Evolutionary conservation across 371 early-diverging fungal genomes (phyloP).

Genomic region (Catenaria anguillulae): DNA sequence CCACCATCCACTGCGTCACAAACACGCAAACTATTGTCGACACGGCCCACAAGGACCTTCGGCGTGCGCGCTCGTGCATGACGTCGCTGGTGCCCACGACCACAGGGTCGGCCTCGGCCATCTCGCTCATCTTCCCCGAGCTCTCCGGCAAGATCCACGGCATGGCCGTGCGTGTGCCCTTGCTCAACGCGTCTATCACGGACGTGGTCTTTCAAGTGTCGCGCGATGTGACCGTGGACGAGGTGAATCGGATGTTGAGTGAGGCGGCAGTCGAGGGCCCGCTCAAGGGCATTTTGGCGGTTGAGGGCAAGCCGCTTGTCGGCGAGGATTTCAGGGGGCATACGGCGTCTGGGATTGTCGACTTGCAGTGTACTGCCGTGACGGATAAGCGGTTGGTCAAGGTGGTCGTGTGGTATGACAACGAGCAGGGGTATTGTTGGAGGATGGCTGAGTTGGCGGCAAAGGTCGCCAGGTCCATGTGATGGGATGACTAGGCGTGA

Average conservation of each 20-base stretch:
- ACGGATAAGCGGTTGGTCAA: constrained; percentile 27
- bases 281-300: constrained; percentile 20
- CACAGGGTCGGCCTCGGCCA: constrained; percentile 29
- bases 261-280: constrained; percentile 13
- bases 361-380: constrained; percentile 21
- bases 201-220: constrained; percentile 54
- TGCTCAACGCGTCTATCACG: constrained; percentile 27
- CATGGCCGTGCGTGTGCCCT: constrained; percentile 28
- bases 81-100: constrained; percentile 22
- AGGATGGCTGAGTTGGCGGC: not conserved
- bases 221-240: constrained; percentile 15
- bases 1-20: constrained; percentile 73
- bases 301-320: constrained; percentile 27
- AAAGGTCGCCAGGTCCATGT: not conserved
- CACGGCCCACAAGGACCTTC: constrained; percentile 8
- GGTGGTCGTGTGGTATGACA: constrained; percentile 37
- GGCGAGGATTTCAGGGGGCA: constrained; percentile 26
- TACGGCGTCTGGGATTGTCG: constrained; percentile 22
- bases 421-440: constrained; percentile 32
- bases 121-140: constrained; percentile 23
- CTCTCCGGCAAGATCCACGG: constrained; percentile 25
- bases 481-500: too few relatives aligned
- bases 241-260: constrained; percentile 8
- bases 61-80: constrained; percentile 4
- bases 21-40: constrained; percentile 6